Percentiles rank a stretch among this genome's conserved stretches.
phyloP scores from a whole-genome alignment of 345 rosid species.

The Ceriops decandra region DNA sequence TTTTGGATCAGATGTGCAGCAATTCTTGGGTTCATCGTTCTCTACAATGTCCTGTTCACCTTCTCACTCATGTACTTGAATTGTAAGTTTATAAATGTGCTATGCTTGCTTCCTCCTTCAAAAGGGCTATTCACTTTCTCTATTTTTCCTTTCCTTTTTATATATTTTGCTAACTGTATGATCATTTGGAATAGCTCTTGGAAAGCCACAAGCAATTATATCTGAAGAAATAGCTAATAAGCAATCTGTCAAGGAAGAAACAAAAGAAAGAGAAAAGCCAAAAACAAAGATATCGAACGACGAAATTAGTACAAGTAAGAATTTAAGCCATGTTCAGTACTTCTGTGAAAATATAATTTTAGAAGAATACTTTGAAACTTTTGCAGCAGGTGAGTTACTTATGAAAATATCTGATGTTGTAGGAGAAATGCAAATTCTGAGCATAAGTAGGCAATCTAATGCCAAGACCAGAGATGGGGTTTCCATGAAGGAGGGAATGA shows the following conservation, averaged over 20 bases:
- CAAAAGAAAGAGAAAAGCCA: conserved; percentile 17
- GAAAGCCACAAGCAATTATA: conserved; percentile 58
- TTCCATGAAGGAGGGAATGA: conserved; percentile 10
- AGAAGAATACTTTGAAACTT: conserved; percentile 24
- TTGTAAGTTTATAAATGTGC: conserved; percentile 40
- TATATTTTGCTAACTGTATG: not conserved
- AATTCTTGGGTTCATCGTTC: conserved; percentile 53
- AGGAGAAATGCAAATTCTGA: conserved; percentile 46
- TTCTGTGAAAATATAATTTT: conserved; percentile 22
- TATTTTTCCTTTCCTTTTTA: too few relatives aligned
- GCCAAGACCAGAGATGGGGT: not conserved
- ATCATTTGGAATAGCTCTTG: conserved; percentile 45
- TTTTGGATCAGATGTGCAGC: conserved; percentile 78
- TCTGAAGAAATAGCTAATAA: conserved; percentile 50
- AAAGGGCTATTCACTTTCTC: too few relatives aligned
- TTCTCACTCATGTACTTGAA: conserved; percentile 56
- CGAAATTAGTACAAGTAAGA: not conserved
- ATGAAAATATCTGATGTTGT: conserved; percentile 13
- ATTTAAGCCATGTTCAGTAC: conserved; percentile 16
- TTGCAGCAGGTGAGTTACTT: conserved; percentile 4
- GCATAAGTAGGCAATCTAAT: conserved; percentile 24
- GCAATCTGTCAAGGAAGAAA: conserved; percentile 26
- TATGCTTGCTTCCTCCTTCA: too few relatives aligned
- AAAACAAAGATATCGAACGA: conserved; percentile 28
- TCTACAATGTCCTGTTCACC: conserved; percentile 77